phyloP scores from a whole-genome alignment of 164 flowering plant species.

The Malania oleifera region DNA sequence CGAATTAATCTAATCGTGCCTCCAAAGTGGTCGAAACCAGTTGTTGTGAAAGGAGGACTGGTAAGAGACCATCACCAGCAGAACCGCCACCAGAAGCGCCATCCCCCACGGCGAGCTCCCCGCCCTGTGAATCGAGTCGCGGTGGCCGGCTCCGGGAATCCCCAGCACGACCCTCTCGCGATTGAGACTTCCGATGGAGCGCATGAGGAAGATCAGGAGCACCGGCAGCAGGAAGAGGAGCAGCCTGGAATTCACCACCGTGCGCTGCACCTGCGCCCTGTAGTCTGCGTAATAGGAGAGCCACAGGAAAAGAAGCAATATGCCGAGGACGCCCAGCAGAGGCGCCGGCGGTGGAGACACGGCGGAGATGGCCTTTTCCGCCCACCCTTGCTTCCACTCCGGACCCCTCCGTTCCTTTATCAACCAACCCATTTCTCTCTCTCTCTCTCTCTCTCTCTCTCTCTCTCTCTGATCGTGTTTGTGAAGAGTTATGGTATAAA shows the following conservation, averaged over 20 bases:
- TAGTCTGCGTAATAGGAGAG: slow-evolving; percentile 26
- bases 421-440: slow-evolving; percentile 34
- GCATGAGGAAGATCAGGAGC: slow-evolving; percentile 26
- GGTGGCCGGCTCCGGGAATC: slow-evolving; percentile 9
- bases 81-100: slow-evolving; percentile 25
- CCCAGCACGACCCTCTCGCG: slow-evolving; percentile 10
- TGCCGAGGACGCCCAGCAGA: slow-evolving; percentile 30
- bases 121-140: slow-evolving; percentile 6
- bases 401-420: slow-evolving; percentile 35
- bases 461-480: no score
- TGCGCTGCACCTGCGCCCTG: slow-evolving; percentile 25
- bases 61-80: slow-evolving; percentile 35
- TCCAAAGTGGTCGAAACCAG: slow-evolving; percentile 34
- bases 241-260: slow-evolving; percentile 21
- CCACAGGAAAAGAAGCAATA: slow-evolving; percentile 32
- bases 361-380: slow-evolving; percentile 28
- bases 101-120: slow-evolving; percentile 40
- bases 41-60: slow-evolving; percentile 29
- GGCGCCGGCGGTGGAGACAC: slow-evolving; percentile 40
- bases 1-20: slow-evolving; percentile 7
- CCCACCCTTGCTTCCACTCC: slow-evolving; percentile 45
- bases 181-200: slow-evolving; percentile 3
- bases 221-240: slow-evolving; percentile 32
- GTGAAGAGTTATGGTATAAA: neutral
- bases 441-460: neutral